Base-by-base conservation (phyloP, 208 protist species). In the Crithidia brevicula region DNA sequence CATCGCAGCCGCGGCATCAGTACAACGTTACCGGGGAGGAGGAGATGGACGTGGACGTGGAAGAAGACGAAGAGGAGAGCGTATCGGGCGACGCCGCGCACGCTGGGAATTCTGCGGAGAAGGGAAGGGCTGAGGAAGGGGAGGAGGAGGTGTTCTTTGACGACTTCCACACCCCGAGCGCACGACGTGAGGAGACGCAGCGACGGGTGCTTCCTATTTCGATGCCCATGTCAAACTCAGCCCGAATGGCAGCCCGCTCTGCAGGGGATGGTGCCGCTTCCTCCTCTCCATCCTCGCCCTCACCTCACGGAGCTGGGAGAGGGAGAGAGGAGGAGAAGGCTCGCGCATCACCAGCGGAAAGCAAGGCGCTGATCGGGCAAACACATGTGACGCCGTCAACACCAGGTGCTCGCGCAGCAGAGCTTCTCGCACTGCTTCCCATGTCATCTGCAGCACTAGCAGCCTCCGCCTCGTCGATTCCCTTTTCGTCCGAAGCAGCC, bases 131-230 rank as follows among this genome's bases (percentile, higher is more conserved):
- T 5, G 20, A 3, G 2, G 30, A 9, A 5, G 45, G 22, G 28
- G 47, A 30, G 18, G 50, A 58, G 7, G 62, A 67, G 25, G 50
- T 58, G 20, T 67, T 58, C 49, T 67, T 67, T 30, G 62, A 67
- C 38, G 42, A 49, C 15, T 23, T 62, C 25, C 10, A 42, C 27
- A 50, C 56, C 0, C 40, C 56, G 1, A 47, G 3, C 5, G 56
- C 13, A 10, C 42, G 56, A 13, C 56, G 42, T 15, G 25, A 34
- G 10, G 51, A 15, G 31, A 8, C 31, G 15, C 31, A 20, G 11
- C 30, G 18, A 42, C 51, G 6, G 9, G 16, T 15, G 31, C 13
- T 20, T 27, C 42, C 51, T 4, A 28, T n/a, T 22, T 28, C 49
- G 22, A 51, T 28, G 46, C n/a, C n/a, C n/a, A n/a, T n/a, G n/a